Evolutionary conservation across 1,139 yeast genomes (phyloP).

Genomic region (Blastobotrys capitulatus): DNA sequence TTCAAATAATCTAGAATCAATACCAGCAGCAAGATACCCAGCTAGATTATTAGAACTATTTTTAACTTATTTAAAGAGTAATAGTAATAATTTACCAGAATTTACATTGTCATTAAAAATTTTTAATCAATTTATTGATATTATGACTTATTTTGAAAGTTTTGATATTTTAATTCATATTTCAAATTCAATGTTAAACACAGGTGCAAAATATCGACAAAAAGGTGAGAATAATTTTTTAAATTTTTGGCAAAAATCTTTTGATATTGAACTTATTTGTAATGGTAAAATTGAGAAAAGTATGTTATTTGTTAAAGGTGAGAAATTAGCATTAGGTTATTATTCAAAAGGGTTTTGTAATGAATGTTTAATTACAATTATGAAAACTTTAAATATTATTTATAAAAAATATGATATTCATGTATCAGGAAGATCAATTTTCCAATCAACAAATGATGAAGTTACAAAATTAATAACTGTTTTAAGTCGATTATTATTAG

Average conservation of each 20-base stretch:
- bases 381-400: conserved; percentile 9
- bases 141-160: conserved; percentile 9
- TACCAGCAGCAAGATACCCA: conserved; percentile 7
- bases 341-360: conserved; percentile 7
- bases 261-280: conserved; percentile 16
- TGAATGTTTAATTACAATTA: conserved; percentile 11
- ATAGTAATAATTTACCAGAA: not conserved
- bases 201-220: conserved; percentile 16
- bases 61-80: not conserved
- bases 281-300: conserved; percentile 8
- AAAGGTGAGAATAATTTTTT: conserved; percentile 6
- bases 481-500: conserved; percentile 7
- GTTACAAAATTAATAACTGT: conserved; percentile 4
- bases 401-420: conserved; percentile 5
- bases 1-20: conserved; percentile 1
- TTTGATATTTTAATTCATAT: conserved; percentile 15
- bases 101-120: not conserved
- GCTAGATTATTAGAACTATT: conserved; percentile 13
- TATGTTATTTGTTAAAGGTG: conserved; percentile 14
- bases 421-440: not conserved
- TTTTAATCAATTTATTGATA: conserved; percentile 1
- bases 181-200: conserved; percentile 18
- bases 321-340: conserved; percentile 15
- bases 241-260: conserved; percentile 19
- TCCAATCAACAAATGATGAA: not conserved